phyloP scores from a whole-genome alignment of 1,139 yeast species.

The Pichia sp. region DNA sequence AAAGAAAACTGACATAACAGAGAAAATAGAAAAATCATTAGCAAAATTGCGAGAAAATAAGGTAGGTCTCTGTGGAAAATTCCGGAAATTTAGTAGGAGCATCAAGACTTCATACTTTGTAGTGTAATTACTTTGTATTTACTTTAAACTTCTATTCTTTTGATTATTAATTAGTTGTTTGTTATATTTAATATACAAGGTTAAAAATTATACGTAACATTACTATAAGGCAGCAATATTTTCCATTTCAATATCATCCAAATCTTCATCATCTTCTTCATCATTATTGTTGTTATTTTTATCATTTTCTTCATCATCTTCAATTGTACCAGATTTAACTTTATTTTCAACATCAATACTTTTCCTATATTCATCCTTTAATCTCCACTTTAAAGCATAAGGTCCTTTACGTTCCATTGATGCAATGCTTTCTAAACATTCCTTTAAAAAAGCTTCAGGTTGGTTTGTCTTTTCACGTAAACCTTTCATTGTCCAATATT shows the following conservation, averaged over 20 bases:
- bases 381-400: conserved; percentile 82
- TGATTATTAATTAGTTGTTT: not conserved
- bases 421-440: conserved; percentile 86
- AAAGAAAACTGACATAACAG: too few species aligned
- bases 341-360: conserved; percentile 73
- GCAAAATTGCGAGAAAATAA: not conserved
- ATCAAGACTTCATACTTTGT: too few species aligned
- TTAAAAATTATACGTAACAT: too few species aligned
- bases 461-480: conserved; percentile 90
- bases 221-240: conserved; percentile 25
- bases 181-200: not conserved
- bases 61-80: too few species aligned
- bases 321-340: conserved; percentile 46
- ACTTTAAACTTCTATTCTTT: not conserved
- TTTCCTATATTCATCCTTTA: conserved; percentile 85
- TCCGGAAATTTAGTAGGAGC: not conserved
- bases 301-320: conserved; percentile 36
- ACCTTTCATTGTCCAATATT: conserved; percentile 95
- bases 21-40: too few species aligned
- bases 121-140: too few species aligned
- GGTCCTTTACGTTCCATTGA: conserved; percentile 90
- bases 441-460: conserved; percentile 91
- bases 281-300: conserved; percentile 30
- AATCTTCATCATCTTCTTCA: conserved; percentile 26
- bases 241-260: conserved; percentile 30